phyloP scores from a whole-genome alignment of 2,329 filamentous ascomycete species.

The Colletotrichum sp. region DNA sequence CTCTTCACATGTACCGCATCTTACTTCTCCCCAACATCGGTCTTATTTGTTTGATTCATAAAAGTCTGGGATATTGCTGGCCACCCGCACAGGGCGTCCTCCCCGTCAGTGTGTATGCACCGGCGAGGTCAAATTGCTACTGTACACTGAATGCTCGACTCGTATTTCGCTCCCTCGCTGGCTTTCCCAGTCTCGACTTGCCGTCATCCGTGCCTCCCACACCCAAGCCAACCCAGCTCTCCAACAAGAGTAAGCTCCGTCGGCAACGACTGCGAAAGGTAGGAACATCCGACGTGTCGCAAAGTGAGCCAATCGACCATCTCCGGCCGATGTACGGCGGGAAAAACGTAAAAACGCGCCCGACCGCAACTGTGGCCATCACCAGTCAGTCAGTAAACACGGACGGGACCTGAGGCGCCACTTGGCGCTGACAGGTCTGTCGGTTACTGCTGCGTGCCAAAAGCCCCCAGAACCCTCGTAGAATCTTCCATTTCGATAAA shows the following conservation, averaged over 20 bases:
- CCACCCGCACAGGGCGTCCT: background rate
- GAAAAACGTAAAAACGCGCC: background rate
- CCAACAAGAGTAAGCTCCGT: background rate
- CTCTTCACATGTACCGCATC: background rate
- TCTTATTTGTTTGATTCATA: background rate
- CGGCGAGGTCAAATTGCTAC: background rate
- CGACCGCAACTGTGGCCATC: background rate
- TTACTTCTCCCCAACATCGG: background rate
- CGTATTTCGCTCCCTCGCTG: background rate
- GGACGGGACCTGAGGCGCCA: background rate
- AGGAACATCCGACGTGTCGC: background rate
- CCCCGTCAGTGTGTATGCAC: background rate
- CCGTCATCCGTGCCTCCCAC: background rate
- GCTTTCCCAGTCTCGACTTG: background rate
- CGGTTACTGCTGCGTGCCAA: background rate
- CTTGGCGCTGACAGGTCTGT: background rate
- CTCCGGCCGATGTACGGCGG: background rate
- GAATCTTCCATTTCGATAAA: constrained; percentile 39
- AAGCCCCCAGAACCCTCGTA: background rate
- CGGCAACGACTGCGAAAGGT: background rate
- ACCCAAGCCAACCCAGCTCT: background rate
- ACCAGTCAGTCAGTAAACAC: background rate
- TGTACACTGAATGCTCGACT: background rate
- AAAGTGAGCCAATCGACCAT: background rate
- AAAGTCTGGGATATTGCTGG: constrained; percentile 1